These are phyloP conservation scores for Ophiognomonia clavigignenti-juglandacearum DNA, from an alignment of 2,329 filamentous ascomycete genomes.

Conservation along the genomic window DNA sequence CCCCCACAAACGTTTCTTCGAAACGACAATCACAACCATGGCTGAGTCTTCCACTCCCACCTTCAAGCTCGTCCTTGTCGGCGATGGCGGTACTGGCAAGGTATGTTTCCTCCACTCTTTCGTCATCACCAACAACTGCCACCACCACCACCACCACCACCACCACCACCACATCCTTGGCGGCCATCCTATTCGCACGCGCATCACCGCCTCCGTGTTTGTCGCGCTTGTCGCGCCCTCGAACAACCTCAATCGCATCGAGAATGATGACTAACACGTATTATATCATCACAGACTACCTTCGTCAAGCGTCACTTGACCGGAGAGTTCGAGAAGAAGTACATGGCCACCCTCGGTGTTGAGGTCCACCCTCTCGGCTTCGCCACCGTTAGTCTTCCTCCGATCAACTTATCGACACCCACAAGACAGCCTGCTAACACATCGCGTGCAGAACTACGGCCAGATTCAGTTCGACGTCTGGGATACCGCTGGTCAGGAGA, in stretches of 20 bases:
- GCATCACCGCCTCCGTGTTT: too few relatives aligned
- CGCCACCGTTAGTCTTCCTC: constrained; percentile 72
- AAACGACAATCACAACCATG: constrained; percentile 50
- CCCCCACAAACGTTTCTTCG: constrained; percentile 7
- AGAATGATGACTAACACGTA: constrained; percentile 10
- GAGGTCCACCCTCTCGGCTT: constrained; percentile 98
- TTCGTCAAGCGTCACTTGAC: constrained; percentile 99
- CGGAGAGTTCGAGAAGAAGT: constrained; percentile 99
- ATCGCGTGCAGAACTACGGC: constrained; percentile 72
- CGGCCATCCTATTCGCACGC: too few relatives aligned
- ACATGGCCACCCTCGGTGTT: constrained; percentile 98
- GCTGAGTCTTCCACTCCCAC: constrained; percentile 65
- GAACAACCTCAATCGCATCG: not conserved
- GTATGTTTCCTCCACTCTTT: constrained; percentile 45
- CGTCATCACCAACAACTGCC: constrained; percentile 8
- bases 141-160: too few relatives aligned
- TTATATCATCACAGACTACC: constrained; percentile 67
- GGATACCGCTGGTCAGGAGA: constrained; percentile 99
- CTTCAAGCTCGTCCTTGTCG: constrained; percentile 99
- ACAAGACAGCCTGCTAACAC: constrained; percentile 17
- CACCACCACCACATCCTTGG: too few relatives aligned
- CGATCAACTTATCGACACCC: constrained; percentile 14
- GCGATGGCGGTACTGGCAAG: constrained; percentile 99
- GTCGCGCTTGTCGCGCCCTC: constrained; percentile 15
- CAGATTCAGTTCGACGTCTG: constrained; percentile 98